Percentiles rank a stretch among this genome's conserved stretches.
Evolutionary conservation across 2,329 filamentous ascomycete species (phyloP).

Genomic region (Nannizziopsis arthrosporioides): DNA sequence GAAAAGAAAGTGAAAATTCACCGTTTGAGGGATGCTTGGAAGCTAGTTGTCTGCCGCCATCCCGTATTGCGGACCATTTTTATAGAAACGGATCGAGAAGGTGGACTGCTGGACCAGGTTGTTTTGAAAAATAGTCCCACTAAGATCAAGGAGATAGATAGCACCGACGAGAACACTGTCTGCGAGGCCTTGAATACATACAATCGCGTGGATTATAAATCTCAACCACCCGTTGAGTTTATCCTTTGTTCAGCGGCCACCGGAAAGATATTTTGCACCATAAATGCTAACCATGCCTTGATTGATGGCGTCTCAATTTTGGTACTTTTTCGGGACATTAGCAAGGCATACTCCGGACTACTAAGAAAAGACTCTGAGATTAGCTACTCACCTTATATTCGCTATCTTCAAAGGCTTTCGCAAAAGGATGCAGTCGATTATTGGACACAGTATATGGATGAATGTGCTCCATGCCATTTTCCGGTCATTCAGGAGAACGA

Average conservation of each 20-base stretch:
- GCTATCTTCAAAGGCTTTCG: conserved; percentile 2
- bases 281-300: conserved; percentile 39
- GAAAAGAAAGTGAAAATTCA: conserved; percentile 19
- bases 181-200: conserved; percentile 18
- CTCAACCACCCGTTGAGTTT: conserved; percentile 34
- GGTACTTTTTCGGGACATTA: conserved; percentile 31
- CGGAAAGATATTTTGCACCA: conserved; percentile 32
- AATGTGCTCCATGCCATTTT: conserved; percentile 17
- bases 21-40: conserved; percentile 22
- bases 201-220: not conserved
- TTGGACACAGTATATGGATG: conserved; percentile 19
- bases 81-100: conserved; percentile 24
- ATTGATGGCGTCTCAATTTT: conserved; percentile 36
- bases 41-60: conserved; percentile 23
- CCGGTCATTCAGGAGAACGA: not conserved
- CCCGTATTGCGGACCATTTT: conserved; percentile 30
- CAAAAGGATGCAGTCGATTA: conserved; percentile 13
- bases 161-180: conserved; percentile 20
- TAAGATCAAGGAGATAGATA: conserved; percentile 15
- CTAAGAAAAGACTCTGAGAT: conserved; percentile 14
- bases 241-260: conserved; percentile 34
- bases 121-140: conserved; percentile 21
- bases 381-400: conserved; percentile 8
- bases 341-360: conserved; percentile 22
- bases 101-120: conserved; percentile 25